Evolutionary conservation across 2,329 filamentous ascomycete genomes (phyloP).

Genomic region (Botrytis paeoniae): DNA sequence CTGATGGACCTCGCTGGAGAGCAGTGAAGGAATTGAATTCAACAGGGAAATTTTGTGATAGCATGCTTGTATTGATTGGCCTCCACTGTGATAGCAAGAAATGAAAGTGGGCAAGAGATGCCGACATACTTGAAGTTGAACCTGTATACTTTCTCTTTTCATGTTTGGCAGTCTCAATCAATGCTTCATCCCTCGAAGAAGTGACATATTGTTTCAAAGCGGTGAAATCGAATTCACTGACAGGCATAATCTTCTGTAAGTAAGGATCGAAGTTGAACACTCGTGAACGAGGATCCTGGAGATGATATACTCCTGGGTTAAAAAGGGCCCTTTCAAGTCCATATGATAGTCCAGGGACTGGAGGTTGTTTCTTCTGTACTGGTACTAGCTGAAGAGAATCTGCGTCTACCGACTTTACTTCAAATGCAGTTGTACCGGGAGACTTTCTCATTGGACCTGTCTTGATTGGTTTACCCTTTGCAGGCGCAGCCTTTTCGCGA

Average conservation of each 20-base stretch:
- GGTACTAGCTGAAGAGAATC: conserved; percentile 32
- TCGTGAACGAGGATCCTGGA: conserved; percentile 81
- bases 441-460: conserved; percentile 11
- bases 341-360: conserved; percentile 37
- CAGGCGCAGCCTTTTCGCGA: background rate
- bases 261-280: conserved; percentile 99
- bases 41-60: conserved; percentile 65
- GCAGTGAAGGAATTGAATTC: conserved; percentile 66
- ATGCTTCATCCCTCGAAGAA: conserved; percentile 75
- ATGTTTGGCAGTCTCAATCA: conserved; percentile 65
- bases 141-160: conserved; percentile 79
- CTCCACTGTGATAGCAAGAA: conserved; percentile 86
- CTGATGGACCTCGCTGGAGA: conserved; percentile 69
- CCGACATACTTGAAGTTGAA: conserved; percentile 96
- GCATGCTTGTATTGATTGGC: conserved; percentile 59
- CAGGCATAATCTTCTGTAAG: conserved; percentile 87
- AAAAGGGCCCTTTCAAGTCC: conserved; percentile 66
- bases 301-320: conserved; percentile 86
- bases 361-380: conserved; percentile 31
- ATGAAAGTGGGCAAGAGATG: conserved; percentile 84
- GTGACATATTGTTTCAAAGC: conserved; percentile 84
- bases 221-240: conserved; percentile 87
- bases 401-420: conserved; percentile 34
- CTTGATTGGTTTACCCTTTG: background rate
- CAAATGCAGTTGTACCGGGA: conserved; percentile 19